A percentile compares a stretch with the other conserved stretches of the same genome.
Conservation (phyloP, 164 flowering plant genomes). For the Buxus sempervirens region DNA sequence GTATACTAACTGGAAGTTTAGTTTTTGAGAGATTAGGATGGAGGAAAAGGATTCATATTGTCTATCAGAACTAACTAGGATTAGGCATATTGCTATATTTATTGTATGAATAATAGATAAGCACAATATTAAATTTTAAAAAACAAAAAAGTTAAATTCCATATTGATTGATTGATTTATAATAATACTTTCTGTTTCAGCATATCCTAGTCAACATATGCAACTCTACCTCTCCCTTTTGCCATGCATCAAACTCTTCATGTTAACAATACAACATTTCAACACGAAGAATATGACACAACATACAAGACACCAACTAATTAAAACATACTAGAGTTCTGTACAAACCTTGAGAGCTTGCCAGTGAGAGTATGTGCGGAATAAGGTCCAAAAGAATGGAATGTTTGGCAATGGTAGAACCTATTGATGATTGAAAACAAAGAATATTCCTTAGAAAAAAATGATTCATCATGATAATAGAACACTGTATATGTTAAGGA, state of each 20-base stretch:
- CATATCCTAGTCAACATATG: background rate
- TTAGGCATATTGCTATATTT: no score
- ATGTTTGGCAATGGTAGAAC: constrained; percentile 88
- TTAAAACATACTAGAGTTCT: constrained; percentile 1
- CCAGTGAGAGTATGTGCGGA: constrained; percentile 94
- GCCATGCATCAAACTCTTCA: background rate
- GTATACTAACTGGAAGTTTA: no score
- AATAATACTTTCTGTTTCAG: background rate
- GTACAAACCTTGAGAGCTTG: constrained; percentile 73
- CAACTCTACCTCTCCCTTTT: background rate
- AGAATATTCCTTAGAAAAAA: background rate
- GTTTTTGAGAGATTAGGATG: no score
- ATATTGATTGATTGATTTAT: no score
- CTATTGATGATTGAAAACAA: constrained; percentile 24
- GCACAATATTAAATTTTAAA: no score
- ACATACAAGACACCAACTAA: background rate
- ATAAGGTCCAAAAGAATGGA: constrained; percentile 91
- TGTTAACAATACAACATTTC: background rate
- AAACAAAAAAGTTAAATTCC: background rate
- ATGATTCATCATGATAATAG: background rate
- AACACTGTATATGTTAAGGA: background rate
- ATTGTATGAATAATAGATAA: no score
- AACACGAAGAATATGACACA: background rate
- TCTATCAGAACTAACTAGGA: no score
- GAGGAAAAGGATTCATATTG: no score